Evolutionary conservation across 2,329 filamentous ascomycete species (phyloP).

Genomic region (Ophiostoma fasciatum): DNA sequence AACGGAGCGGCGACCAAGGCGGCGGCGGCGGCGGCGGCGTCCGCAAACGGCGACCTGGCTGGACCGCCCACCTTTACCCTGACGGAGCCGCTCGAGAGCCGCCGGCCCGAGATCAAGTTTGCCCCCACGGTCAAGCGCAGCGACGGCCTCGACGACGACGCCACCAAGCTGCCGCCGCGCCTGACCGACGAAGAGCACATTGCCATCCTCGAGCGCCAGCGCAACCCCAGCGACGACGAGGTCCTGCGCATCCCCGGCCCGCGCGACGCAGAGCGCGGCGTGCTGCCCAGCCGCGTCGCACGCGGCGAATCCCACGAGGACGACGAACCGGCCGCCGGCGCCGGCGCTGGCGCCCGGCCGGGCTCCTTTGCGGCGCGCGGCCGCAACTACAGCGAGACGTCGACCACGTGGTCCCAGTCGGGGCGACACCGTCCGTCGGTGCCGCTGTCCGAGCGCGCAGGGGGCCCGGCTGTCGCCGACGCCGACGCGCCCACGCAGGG

Average conservation of each 20-base stretch:
- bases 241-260: conserved; percentile 83
- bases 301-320: conserved; percentile 19
- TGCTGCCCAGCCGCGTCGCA: conserved; percentile 45
- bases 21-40: background rate
- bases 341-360: background rate
- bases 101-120: conserved; percentile 46
- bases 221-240: conserved; percentile 54
- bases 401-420: conserved; percentile 3
- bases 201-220: conserved; percentile 72
- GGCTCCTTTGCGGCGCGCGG: too few species aligned
- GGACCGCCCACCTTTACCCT: conserved; percentile 2
- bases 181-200: conserved; percentile 64
- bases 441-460: background rate
- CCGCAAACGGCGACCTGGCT: background rate
- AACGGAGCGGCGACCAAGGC: background rate
- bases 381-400: conserved; percentile 14
- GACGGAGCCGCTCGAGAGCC: conserved; percentile 12
- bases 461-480: too few species aligned
- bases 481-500: too few species aligned
- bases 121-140: conserved; percentile 49
- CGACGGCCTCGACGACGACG: conserved; percentile 36
- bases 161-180: conserved; percentile 33
- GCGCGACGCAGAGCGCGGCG: conserved; percentile 72
- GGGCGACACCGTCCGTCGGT: too few species aligned
- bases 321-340: conserved; percentile 19